Conservation (phyloP, 306 rosid genomes). For the Begonia fuchsioides region DNA sequence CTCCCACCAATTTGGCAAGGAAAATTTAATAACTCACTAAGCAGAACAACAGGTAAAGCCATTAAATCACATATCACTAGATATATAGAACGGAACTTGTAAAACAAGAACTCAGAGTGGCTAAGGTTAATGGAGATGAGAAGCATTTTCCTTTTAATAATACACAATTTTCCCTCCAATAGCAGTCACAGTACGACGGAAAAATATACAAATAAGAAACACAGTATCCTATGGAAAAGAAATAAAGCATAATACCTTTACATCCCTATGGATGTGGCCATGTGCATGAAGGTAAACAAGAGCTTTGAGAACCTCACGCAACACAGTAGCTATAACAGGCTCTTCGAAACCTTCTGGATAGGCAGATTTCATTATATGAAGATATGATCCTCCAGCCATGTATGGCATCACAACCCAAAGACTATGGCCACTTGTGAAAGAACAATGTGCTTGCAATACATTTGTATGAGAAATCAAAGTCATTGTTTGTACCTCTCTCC, state of each 20-base stretch:
- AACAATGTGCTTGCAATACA: slow-evolving; percentile 77
- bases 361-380: slow-evolving; percentile 80
- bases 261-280: slow-evolving; percentile 95
- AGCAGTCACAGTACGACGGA: too few relatives aligned
- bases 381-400: slow-evolving; percentile 97
- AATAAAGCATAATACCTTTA: slow-evolving; percentile 43
- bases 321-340: slow-evolving; percentile 73
- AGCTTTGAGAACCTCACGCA: slow-evolving; percentile 89
- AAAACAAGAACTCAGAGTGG: too few relatives aligned
- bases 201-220: too few relatives aligned
- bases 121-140: too few relatives aligned
- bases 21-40: too few relatives aligned
- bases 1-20: slow-evolving; percentile 7
- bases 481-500: slow-evolving; percentile 88
- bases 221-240: too few relatives aligned
- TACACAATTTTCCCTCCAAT: too few relatives aligned
- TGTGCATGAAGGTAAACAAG: slow-evolving; percentile 89
- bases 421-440: slow-evolving; percentile 74
- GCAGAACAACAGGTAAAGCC: too few relatives aligned
- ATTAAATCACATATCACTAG: too few relatives aligned
- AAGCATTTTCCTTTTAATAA: too few relatives aligned
- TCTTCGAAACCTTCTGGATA: slow-evolving; percentile 87
- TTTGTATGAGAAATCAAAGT: slow-evolving; percentile 74
- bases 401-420: slow-evolving; percentile 99
- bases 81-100: too few relatives aligned